Percentiles rank a stretch among this genome's conserved stretches.
phyloP scores from a whole-genome alignment of 306 rosid genomes.

The Arachis hypogaea region DNA sequence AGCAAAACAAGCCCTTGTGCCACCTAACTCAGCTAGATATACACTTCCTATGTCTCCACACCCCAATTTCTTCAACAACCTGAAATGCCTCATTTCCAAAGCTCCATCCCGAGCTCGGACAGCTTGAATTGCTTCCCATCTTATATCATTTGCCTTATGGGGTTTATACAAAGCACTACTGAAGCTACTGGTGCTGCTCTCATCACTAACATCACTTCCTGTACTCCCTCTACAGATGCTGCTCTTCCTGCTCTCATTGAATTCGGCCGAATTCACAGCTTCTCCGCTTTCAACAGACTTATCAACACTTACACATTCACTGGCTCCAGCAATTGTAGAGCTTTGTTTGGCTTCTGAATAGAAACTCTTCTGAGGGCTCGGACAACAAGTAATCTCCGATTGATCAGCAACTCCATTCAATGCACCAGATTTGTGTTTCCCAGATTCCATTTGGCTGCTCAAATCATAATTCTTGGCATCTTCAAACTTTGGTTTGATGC shows the following conservation, averaged over 20 bases:
- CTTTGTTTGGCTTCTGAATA: constrained; percentile 87
- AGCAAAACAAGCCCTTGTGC: constrained; percentile 85
- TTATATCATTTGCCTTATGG: constrained; percentile 77
- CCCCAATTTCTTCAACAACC: constrained; percentile 76
- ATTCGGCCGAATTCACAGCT: constrained; percentile 57
- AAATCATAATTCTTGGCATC: constrained; percentile 50
- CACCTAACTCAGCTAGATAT: constrained; percentile 76
- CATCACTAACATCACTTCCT: constrained; percentile 87
- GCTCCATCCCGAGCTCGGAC: constrained; percentile 67
- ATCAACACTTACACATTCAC: constrained; percentile 74
- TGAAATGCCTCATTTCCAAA: constrained; percentile 80
- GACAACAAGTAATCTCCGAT: constrained; percentile 51
- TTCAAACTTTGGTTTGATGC: constrained; percentile 39
- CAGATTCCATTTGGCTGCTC: constrained; percentile 48
- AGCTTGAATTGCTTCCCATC: constrained; percentile 96
- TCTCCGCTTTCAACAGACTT: constrained; percentile 70
- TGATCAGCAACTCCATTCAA: constrained; percentile 46
- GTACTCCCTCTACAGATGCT: constrained; percentile 89
- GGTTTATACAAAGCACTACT: constrained; percentile 83
- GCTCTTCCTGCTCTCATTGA: constrained; percentile 80
- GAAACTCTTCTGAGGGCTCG: constrained; percentile 77
- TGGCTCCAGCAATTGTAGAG: constrained; percentile 71
- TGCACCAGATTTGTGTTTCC: constrained; percentile 42
- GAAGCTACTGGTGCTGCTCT: constrained; percentile 80
- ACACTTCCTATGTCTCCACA: constrained; percentile 95